Percentiles rank a stretch among this genome's conserved stretches.
phyloP scores from a whole-genome alignment of 805 yeast species.

The Brettanomyces custersianus region DNA sequence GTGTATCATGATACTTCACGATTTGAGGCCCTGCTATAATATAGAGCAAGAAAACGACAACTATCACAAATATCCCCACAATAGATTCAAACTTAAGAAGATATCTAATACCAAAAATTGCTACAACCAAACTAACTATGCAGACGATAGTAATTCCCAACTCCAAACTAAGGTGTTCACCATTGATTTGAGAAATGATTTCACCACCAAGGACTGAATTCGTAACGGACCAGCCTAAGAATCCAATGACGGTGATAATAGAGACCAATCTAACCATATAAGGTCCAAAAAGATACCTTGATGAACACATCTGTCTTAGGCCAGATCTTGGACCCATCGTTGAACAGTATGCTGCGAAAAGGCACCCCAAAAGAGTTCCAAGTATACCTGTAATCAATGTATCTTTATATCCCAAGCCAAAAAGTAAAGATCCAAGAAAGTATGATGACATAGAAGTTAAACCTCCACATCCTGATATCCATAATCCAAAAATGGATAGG shows the following conservation, averaged over 20 bases:
- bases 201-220: slow-evolving; percentile 86
- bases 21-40: slow-evolving; percentile 40
- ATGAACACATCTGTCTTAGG: slow-evolving; percentile 78
- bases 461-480: slow-evolving; percentile 84
- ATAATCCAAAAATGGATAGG: slow-evolving; percentile 54
- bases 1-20: slow-evolving; percentile 29
- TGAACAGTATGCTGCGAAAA: slow-evolving; percentile 74
- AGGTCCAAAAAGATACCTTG: slow-evolving; percentile 77
- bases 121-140: slow-evolving; percentile 50
- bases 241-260: slow-evolving; percentile 63
- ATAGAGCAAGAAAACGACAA: slow-evolving; percentile 61
- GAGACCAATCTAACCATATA: slow-evolving; percentile 74
- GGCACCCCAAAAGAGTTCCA: slow-evolving; percentile 62
- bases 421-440: slow-evolving; percentile 65
- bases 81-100: slow-evolving; percentile 59
- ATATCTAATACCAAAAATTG: slow-evolving; percentile 72
- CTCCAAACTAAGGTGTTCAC: slow-evolving; percentile 57
- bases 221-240: slow-evolving; percentile 92
- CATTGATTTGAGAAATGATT: slow-evolving; percentile 56
- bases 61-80: slow-evolving; percentile 59
- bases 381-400: slow-evolving; percentile 52
- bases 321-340: slow-evolving; percentile 89
- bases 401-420: slow-evolving; percentile 59
- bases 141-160: slow-evolving; percentile 71
- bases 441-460: slow-evolving; percentile 84